These are phyloP conservation scores for Penicillium parvum DNA, from an alignment of 495 filamentous ascomycete genomes.

Conservation along the genomic window DNA sequence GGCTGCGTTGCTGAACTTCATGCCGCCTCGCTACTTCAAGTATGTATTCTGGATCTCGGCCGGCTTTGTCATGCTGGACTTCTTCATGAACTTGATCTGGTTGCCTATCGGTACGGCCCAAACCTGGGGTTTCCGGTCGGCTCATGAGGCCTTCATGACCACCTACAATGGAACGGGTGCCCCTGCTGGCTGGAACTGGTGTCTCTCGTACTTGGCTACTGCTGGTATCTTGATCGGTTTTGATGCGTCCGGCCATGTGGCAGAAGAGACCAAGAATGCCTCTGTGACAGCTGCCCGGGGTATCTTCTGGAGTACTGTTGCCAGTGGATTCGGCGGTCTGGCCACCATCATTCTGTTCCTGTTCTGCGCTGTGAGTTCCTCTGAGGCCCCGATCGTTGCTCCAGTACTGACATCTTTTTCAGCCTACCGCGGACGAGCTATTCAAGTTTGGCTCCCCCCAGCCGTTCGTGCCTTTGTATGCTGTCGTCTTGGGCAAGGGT, in stretches of 20 bases:
- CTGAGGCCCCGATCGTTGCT: neutral
- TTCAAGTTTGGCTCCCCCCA: conserved; percentile 47
- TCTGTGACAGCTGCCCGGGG: conserved; percentile 49
- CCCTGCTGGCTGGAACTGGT: conserved; percentile 55
- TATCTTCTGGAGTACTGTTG: conserved; percentile 54
- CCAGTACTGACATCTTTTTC: conserved; percentile 2
- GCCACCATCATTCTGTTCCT: conserved; percentile 52
- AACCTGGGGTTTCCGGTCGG: conserved; percentile 51
- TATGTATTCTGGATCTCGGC: conserved; percentile 48
- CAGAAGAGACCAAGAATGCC: conserved; percentile 55
- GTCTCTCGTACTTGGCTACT: conserved; percentile 53
- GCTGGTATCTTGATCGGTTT: conserved; percentile 57
- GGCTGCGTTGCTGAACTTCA: conserved; percentile 41
- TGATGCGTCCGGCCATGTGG: conserved; percentile 53
- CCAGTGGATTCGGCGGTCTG: conserved; percentile 46
- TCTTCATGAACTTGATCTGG: conserved; percentile 54
- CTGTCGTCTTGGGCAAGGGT: conserved; percentile 47
- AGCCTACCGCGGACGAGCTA: conserved; percentile 37
- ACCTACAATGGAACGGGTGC: conserved; percentile 56
- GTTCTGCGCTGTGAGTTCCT: conserved; percentile 45
- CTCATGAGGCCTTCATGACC: conserved; percentile 53
- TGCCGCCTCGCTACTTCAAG: conserved; percentile 41
- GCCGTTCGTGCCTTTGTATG: conserved; percentile 52
- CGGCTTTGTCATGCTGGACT: conserved; percentile 48
- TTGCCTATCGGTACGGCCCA: conserved; percentile 49